Percentiles rank a stretch among this genome's conserved stretches.
Evolutionary conservation across 2,329 filamentous ascomycete genomes (phyloP).

Genomic region (Epicoccum sorghinum): DNA sequence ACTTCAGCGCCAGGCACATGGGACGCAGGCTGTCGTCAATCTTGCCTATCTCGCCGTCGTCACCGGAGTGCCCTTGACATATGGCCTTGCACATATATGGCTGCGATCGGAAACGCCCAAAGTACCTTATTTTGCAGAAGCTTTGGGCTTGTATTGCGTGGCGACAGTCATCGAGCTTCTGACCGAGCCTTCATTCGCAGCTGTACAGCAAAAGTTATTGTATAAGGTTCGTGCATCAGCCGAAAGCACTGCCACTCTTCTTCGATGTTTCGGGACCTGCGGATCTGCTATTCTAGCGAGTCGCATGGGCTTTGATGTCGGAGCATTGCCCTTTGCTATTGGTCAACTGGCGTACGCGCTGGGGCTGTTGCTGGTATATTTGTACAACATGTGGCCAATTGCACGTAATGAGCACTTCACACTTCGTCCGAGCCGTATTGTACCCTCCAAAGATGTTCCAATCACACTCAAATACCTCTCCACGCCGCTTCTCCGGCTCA

Average conservation of each 20-base stretch:
- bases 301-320: slow-evolving; percentile 60
- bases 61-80: slow-evolving; percentile 69
- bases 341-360: slow-evolving; percentile 81
- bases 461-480: slow-evolving; percentile 61
- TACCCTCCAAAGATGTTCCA: slow-evolving; percentile 38
- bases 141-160: slow-evolving; percentile 61
- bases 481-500: slow-evolving; percentile 71
- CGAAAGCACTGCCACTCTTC: slow-evolving; percentile 80
- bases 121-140: slow-evolving; percentile 68
- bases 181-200: slow-evolving; percentile 86
- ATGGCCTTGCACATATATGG: slow-evolving; percentile 72
- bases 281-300: slow-evolving; percentile 70
- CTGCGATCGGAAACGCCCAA: slow-evolving; percentile 58
- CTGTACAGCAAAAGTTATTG: slow-evolving; percentile 79
- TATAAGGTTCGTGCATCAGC: slow-evolving; percentile 82
- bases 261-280: slow-evolving; percentile 78
- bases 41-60: slow-evolving; percentile 79
- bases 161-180: slow-evolving; percentile 75
- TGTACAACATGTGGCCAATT: slow-evolving; percentile 63
- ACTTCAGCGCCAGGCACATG: slow-evolving; percentile 73
- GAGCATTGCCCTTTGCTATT: slow-evolving; percentile 85
- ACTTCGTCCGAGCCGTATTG: slow-evolving; percentile 60
- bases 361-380: slow-evolving; percentile 73
- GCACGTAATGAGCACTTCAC: slow-evolving; percentile 69
- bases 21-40: slow-evolving; percentile 81